Evolutionary conservation across 495 filamentous ascomycete genomes (phyloP).

Genomic region (Penicillium tannophilum): DNA sequence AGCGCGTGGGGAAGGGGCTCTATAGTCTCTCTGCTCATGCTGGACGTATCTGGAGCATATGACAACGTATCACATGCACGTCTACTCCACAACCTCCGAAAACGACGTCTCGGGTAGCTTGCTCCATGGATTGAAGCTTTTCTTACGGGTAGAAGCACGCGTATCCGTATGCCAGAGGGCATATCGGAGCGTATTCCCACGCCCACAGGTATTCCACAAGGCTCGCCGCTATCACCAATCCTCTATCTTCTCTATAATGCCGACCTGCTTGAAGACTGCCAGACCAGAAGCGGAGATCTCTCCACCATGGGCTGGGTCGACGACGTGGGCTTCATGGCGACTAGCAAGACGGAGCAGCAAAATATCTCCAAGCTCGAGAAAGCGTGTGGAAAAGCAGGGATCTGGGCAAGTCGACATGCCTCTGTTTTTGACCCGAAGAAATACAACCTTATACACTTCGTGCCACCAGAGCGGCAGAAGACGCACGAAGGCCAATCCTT

Average conservation of each 20-base stretch:
- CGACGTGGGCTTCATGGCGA: conserved; percentile 15
- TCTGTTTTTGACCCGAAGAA: conserved; percentile 22
- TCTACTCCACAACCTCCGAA: conserved; percentile 28
- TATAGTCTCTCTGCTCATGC: conserved; percentile 14
- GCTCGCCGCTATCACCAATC: conserved; percentile 25
- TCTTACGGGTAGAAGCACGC: too few species aligned
- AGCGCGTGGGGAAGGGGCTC: conserved; percentile 19
- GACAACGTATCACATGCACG: conserved; percentile 29
- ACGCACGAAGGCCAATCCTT: too few species aligned
- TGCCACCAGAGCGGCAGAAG: neutral
- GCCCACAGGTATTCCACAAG: conserved; percentile 21
- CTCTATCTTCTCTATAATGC: conserved; percentile 29
- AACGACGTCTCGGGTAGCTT: conserved; percentile 1
- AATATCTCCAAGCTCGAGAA: neutral
- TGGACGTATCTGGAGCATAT: conserved; percentile 33
- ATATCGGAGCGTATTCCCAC: conserved; percentile 3
- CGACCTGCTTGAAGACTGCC: conserved; percentile 9
- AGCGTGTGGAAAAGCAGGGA: neutral
- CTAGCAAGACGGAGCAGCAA: too few species aligned
- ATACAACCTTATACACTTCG: conserved; percentile 15
- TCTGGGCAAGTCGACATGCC: conserved; percentile 17
- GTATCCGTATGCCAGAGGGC: too few species aligned
- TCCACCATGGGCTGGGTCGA: conserved; percentile 17
- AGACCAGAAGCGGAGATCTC: too few species aligned
- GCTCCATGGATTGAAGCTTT: neutral